These are phyloP conservation scores for Rhizoclosmatium globosum DNA, from an alignment of 192 early-diverging fungal species.

Conservation along the genomic window DNA sequence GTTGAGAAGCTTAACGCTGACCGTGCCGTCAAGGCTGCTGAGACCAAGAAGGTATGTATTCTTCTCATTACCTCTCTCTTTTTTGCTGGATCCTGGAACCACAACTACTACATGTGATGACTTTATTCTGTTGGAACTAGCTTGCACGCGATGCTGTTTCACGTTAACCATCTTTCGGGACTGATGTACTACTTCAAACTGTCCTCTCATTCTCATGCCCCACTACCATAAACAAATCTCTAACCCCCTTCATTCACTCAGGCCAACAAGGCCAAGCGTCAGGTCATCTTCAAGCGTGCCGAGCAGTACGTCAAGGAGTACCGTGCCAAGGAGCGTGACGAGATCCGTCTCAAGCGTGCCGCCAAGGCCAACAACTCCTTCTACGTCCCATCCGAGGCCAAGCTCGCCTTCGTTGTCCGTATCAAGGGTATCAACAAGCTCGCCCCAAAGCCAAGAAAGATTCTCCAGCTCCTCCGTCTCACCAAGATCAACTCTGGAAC, in stretches of 20 bases:
- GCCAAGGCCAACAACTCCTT: slow-evolving; percentile 91
- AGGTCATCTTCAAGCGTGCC: slow-evolving; percentile 99
- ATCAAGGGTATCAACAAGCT: slow-evolving; percentile 99
- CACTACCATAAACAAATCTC: not conserved
- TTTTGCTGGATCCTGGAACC: slow-evolving; percentile 1
- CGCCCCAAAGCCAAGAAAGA: slow-evolving; percentile 99
- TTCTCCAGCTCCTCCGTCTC: slow-evolving; percentile 97
- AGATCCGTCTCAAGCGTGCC: slow-evolving; percentile 92
- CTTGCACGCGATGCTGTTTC: slow-evolving; percentile 59
- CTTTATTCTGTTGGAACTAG: slow-evolving; percentile 41
- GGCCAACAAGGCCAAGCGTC: slow-evolving; percentile 74
- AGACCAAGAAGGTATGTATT: slow-evolving; percentile 57
- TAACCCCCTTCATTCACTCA: slow-evolving; percentile 35
- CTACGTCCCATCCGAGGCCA: slow-evolving; percentile 95
- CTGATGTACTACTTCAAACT: slow-evolving; percentile 45
- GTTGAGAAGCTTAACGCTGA: slow-evolving; percentile 66
- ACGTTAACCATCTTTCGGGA: slow-evolving; percentile 74
- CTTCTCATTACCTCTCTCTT: not conserved
- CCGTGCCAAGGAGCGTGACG: slow-evolving; percentile 84
- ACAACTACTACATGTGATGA: slow-evolving; percentile 40
- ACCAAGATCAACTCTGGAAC: slow-evolving; percentile 99
- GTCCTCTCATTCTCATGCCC: slow-evolving; percentile 23
- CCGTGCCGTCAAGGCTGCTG: slow-evolving; percentile 56
- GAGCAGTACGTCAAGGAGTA: slow-evolving; percentile 99
- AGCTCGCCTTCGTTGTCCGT: slow-evolving; percentile 98